phyloP scores from a whole-genome alignment of 306 rosid species.

The Acacia melanoxylon region DNA sequence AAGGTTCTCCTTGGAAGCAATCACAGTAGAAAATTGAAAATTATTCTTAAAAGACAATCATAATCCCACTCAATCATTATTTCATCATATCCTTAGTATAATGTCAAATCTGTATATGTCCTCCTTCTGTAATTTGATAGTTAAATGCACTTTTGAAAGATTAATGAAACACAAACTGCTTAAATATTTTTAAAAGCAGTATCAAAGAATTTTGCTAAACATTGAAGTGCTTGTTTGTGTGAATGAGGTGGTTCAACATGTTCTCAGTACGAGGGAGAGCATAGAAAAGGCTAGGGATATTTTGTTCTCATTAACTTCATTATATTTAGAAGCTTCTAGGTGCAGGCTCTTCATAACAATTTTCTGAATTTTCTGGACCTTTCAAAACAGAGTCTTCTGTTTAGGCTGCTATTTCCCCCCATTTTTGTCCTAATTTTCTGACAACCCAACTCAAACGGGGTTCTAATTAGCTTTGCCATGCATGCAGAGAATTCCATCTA shows the following conservation, averaged over 20 bases:
- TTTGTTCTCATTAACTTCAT: background rate
- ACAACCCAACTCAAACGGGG: background rate
- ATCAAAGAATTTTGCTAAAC: background rate
- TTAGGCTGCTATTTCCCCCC: background rate
- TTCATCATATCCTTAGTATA: background rate
- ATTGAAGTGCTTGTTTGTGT: background rate
- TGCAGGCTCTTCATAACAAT: background rate
- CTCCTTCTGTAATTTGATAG: background rate
- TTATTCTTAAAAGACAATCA: background rate
- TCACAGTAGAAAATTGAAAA: background rate
- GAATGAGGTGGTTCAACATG: background rate
- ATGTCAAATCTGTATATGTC: background rate
- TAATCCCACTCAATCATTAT: background rate
- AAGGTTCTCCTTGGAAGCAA: background rate
- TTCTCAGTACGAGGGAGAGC: background rate
- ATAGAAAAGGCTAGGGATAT: background rate
- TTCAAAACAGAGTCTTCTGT: background rate
- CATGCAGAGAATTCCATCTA: background rate
- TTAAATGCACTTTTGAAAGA: background rate
- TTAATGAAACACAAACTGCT: no score
- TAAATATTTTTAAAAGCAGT: no score
- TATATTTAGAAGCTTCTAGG: background rate
- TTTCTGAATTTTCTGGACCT: background rate
- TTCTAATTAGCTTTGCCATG: background rate
- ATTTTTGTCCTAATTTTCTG: background rate